Percentiles rank a stretch among this genome's conserved stretches.
These are phyloP conservation scores for Apiospora saccharicola DNA, from an alignment of 2,329 filamentous ascomycete species.

Conservation along the genomic window DNA sequence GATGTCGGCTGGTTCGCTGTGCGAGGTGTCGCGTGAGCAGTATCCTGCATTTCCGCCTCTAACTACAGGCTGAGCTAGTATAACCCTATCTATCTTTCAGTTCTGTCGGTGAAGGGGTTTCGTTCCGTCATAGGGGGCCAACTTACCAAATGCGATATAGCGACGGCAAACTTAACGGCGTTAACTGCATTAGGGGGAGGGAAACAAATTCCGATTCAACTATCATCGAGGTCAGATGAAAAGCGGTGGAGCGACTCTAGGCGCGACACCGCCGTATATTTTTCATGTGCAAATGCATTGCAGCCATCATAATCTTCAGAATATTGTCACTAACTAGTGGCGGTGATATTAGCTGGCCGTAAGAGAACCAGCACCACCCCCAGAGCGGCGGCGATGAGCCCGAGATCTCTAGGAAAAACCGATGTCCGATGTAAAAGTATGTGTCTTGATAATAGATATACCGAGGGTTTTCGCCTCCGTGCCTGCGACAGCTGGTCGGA, in stretches of 20 bases:
- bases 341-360: background rate
- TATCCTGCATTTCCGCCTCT: background rate
- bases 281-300: background rate
- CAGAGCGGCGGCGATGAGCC: background rate
- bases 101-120: background rate
- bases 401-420: background rate
- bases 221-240: background rate
- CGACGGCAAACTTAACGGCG: background rate
- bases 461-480: background rate
- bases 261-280: background rate
- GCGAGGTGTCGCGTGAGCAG: background rate
- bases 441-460: background rate
- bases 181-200: background rate
- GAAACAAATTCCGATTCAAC: background rate
- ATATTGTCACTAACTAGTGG: background rate
- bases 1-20: background rate
- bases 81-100: background rate
- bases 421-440: background rate
- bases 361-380: no score
- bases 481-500: background rate
- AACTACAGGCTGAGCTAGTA: background rate
- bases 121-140: background rate
- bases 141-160: no score
- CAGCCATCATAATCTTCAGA: background rate
- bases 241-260: background rate